Evolutionary conservation across 306 rosid genomes (phyloP), one percentile per base, ranked within the genome.

Genomic region (Cucurbita argyrosperma): DNA sequence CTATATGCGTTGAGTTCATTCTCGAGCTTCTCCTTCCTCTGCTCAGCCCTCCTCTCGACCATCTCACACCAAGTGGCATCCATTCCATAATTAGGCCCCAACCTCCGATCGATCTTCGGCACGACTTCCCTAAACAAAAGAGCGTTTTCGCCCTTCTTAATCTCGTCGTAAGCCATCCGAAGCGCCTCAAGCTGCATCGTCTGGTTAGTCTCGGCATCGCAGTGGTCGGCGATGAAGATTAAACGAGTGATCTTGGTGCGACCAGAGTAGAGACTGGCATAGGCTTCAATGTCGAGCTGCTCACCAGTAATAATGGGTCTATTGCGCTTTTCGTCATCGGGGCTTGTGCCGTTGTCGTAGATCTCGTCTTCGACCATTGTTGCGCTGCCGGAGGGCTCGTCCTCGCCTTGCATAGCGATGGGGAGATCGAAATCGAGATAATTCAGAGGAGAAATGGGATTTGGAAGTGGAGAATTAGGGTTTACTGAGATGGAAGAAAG

Each of bases 131-230:
- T 82, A 46, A 88, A 85, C 19, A 88, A 60, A 78, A 89, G 91
- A 49, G 99, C 87, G 49, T 95, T 88, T 87, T 95, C 99, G 0
- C 97, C 97, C 85, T 95, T 95, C 93, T 91, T 91, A 73, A 95
- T 88, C 85, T 91, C 99, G n/a, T 91, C 96, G 79, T 88, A 90
- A 6, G 96, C 99, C 90, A 95, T 88, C 23, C 99, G 92, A 69
- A 95, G 96, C 49, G 97, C 96, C 61, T 95, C 99, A 15, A 91
- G 79, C 81, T 88, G 88, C 88, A 88, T 77, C 39, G 92, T 37
- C 7, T 83, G 74, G 89, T 88, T 81, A 80, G 74, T 70, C 23
- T 72, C 85, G 82, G 74, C 66, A 19, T 56, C 85, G 72, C 89
- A 86, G 76, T 71, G 85, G 49, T 80, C 88, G 15, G 97, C 99